Evolutionary conservation across 768 basidiomycete genomes (phyloP).

Genomic region (Russula vinacea): DNA sequence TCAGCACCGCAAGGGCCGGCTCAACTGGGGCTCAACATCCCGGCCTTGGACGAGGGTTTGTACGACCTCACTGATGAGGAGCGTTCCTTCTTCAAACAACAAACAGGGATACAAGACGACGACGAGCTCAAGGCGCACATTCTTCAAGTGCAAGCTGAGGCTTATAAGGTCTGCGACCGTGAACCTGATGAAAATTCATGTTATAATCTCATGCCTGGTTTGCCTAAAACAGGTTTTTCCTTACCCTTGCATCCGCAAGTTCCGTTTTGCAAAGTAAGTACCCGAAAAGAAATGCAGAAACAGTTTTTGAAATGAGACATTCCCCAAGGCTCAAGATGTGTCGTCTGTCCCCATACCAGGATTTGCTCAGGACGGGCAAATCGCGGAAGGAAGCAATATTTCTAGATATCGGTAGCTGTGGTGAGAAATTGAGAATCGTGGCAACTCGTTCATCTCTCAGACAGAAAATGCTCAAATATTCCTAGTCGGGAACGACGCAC

Average conservation of each 20-base stretch:
- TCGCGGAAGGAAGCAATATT: constrained; percentile 41
- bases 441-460: neutral
- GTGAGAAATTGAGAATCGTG: constrained; percentile 39
- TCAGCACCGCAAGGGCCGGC: neutral
- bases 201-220: neutral
- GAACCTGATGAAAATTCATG: neutral
- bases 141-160: constrained; percentile 34
- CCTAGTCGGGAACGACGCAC: constrained; percentile 44
- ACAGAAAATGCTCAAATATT: neutral
- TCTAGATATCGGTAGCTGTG: constrained; percentile 47
- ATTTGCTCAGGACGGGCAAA: constrained; percentile 35
- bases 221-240: constrained; percentile 1
- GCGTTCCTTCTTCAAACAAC: constrained; percentile 28
- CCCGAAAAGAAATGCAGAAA: neutral
- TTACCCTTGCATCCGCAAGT: constrained; percentile 16
- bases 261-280: constrained; percentile 12
- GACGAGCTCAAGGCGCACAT: constrained; percentile 38
- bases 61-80: constrained; percentile 27
- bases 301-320: neutral
- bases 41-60: neutral
- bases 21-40: too few relatives aligned
- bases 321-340: constrained; percentile 14
- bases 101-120: constrained; percentile 36
- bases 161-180: constrained; percentile 32
- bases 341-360: neutral